Conservation (phyloP, 1,284 basidiomycete species). For the Blastosporella zonata region DNA sequence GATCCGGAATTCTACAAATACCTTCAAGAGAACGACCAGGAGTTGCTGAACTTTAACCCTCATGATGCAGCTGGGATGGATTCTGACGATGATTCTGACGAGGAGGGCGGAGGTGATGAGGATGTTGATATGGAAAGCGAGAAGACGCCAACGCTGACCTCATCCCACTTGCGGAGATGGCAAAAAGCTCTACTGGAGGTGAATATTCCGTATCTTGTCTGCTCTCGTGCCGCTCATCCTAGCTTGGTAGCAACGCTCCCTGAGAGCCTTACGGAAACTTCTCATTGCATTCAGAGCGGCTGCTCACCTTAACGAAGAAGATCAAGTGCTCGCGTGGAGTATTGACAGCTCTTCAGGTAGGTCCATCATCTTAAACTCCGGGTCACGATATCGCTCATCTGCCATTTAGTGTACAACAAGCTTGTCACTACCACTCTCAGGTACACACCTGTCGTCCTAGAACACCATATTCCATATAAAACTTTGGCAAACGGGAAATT, state of each 20-base stretch:
- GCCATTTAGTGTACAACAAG: slow-evolving; percentile 81
- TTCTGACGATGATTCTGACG: slow-evolving; percentile 44
- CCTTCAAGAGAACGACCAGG: slow-evolving; percentile 92
- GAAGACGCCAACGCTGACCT: slow-evolving; percentile 67
- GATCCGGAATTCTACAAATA: slow-evolving; percentile 99
- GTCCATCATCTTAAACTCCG: slow-evolving; percentile 15
- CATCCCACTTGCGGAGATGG: slow-evolving; percentile 78
- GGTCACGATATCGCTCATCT: slow-evolving; percentile 10
- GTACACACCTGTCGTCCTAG: slow-evolving; percentile 89
- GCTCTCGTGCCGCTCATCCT: neutral
- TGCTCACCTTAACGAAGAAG: slow-evolving; percentile 86
- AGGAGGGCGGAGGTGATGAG: slow-evolving; percentile 32
- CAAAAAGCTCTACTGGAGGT: slow-evolving; percentile 90
- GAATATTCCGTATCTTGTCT: slow-evolving; percentile 20
- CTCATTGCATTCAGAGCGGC: slow-evolving; percentile 89
- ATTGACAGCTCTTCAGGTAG: slow-evolving; percentile 77
- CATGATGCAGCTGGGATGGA: slow-evolving; percentile 43
- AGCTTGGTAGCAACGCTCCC: slow-evolving; percentile 70
- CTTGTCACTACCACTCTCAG: slow-evolving; percentile 84
- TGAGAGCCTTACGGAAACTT: slow-evolving; percentile 83
- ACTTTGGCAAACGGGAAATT: slow-evolving; percentile 79
- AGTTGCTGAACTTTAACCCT: slow-evolving; percentile 78
- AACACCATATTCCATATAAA: slow-evolving; percentile 88
- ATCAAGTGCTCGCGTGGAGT: slow-evolving; percentile 71
- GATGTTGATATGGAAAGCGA: slow-evolving; percentile 38